Evolutionary conservation across 176 grass and related monocot genomes (phyloP).

Genomic region (Juncus effusus): DNA sequence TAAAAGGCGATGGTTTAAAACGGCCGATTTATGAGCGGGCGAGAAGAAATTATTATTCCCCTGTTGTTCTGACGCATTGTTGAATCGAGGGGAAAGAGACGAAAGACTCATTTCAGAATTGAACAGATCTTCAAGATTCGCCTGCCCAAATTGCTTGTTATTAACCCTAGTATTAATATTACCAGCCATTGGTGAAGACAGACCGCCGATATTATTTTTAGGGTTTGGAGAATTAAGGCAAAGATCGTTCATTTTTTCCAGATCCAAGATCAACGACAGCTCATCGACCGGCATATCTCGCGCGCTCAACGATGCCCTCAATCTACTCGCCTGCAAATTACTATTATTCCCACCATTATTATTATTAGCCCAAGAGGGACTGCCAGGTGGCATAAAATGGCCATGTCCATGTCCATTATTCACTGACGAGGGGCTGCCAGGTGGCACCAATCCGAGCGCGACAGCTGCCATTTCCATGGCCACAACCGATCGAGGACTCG

Average conservation of each 20-base stretch:
- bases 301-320: constrained; percentile 79
- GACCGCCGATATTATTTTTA: neutral
- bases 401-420: constrained; percentile 26
- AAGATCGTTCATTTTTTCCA: constrained; percentile 60
- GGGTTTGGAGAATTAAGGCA: constrained; percentile 30
- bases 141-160: constrained; percentile 37
- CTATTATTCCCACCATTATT: constrained; percentile 4
- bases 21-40: constrained; percentile 63
- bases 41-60: constrained; percentile 34
- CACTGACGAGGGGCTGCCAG: constrained; percentile 52
- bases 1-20: constrained; percentile 66
- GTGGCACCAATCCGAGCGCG: constrained; percentile 50
- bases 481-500: constrained; percentile 57
- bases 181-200: constrained; percentile 25
- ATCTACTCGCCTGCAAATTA: constrained; percentile 66
- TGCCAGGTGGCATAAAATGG: constrained; percentile 32
- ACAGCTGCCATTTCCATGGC: constrained; percentile 73
- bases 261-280: constrained; percentile 48
- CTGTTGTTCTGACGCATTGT: constrained; percentile 49
- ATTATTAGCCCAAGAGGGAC: constrained; percentile 28
- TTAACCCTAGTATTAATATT: constrained; percentile 27
- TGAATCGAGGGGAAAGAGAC: constrained; percentile 49
- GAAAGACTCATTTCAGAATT: constrained; percentile 52
- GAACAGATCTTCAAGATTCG: constrained; percentile 72
- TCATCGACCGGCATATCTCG: constrained; percentile 66